Base-by-base conservation (phyloP, 1,284 basidiomycete genomes). In the Baeospora myosura region DNA sequence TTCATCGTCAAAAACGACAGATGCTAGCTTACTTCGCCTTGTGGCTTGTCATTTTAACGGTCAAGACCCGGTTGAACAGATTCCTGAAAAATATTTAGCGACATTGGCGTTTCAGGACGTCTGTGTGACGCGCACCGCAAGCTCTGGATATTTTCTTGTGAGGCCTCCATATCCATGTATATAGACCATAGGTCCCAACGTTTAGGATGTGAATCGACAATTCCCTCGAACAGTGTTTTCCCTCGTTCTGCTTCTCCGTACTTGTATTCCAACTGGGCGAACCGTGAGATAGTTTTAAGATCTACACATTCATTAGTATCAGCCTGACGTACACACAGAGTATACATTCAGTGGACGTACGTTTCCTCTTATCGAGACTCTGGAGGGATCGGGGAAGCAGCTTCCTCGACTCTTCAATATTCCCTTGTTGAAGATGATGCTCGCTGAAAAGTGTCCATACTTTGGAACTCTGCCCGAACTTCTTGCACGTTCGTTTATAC, bases 111-210 rank as follows among this genome's bases (percentile, higher is more conserved):
- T 12, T 32, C 12, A 47, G n/a, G n/a, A n/a, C n/a, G n/a, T n/a
- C 36, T 29, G 22, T 40, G 41, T 31, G 34, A 16, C 34, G 58
- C 69, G 21, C 60, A 83, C 77, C 91, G 71, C 33, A 90, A 61
- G 51, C 74, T 79, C 50, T 84, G 82, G 25, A 94, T 81, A 61
- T 95, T 80, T 17, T 72, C 65, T 59, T 84, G 78, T 34, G 76
- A 74, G 4, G 81, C 82, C 58, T 98, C 89, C 81, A 97, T 93
- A 59, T 98, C 96, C 58, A 98, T 83, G 63, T 98, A 99, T 43
- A 98, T 73, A 44, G 87, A 88, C 94, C 97, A 98, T 30, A 98
- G 67, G 60, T 98, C 95, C 68, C 93, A 83, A 37, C 92, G 80
- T 61, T 94, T 97, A 2, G 93, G 84, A 65, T 97, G 90, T 11